Base-by-base conservation (phyloP, 1,284 basidiomycete species). In the Tylopilus sp. region DNA sequence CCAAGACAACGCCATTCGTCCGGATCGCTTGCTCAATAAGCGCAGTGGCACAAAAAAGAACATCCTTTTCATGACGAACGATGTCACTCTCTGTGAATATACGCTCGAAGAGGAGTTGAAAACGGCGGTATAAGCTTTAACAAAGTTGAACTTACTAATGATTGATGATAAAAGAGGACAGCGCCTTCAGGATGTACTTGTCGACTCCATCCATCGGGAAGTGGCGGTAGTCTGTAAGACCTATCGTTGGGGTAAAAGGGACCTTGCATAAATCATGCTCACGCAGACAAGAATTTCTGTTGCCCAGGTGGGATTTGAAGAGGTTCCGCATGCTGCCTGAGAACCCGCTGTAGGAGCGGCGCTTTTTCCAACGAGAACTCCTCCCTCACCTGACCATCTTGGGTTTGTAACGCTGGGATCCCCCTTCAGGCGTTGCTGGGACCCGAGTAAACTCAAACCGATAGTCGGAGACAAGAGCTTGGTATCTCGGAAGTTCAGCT, bases 81-180 rank as follows among this genome's bases (percentile, higher is more conserved):
- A 72, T 39, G 22, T 73, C 41, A 29, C n/a, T 55, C 56, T 71
- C 70, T 56, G 72, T 74, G 56, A 71, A 71, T 54, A 74, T 41
- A 41, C 57, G 71, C 69, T 73, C n/a, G 44, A n/a, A 62, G 54
- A 58, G 26, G 18, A 16, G 60, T 69, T 6, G 2, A 52, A 5
- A 16, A 60, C 13, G 5, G 15, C 24, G 8, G 15, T 22, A 52
- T 49, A n/a, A 16, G 26, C 7, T 41, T 12, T 8, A 6, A 24
- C 44, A 57, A 26, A 52, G 44, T 47, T 32, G 57, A 55, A 36
- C 72, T 4, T 32, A 74, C 72, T 2, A 70, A 53, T 70, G 22
- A 47, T 49, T 67, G 51, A 22, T 69, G 63, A 38, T 69, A 62
- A 53, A 63, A 74, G 9, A 71, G 16, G 3, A 63, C 32, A 13